Percentiles rank a stretch among this genome's conserved stretches.
These are phyloP conservation scores for Boletus nobilissimus DNA, from an alignment of 1,284 basidiomycete genomes.

Conservation along the genomic window DNA sequence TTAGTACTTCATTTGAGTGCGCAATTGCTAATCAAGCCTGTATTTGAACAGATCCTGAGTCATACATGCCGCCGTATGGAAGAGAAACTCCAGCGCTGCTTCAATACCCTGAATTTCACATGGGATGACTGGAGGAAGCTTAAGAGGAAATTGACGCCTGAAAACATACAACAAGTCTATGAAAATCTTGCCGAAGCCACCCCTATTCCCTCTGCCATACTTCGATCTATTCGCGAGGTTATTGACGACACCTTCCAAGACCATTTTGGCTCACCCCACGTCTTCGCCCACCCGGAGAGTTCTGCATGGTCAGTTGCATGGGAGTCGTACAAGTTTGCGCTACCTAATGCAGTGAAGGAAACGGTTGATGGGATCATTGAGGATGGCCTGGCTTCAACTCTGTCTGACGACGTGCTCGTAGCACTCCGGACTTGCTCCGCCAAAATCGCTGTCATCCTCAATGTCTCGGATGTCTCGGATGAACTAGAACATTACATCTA, in stretches of 20 bases:
- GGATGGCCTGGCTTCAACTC: neutral
- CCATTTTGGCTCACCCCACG: neutral
- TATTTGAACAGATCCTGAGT: neutral
- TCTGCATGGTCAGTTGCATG: neutral
- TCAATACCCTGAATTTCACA: neutral
- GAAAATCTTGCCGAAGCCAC: neutral
- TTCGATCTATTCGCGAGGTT: neutral
- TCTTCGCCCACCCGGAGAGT: neutral
- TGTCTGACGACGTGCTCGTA: neutral
- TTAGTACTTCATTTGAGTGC: neutral
- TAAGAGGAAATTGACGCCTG: neutral
- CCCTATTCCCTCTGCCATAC: constrained; percentile 5
- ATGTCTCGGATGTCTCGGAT: neutral
- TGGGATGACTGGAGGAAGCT: constrained; percentile 13
- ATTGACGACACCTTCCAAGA: constrained; percentile 1
- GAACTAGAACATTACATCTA: neutral
- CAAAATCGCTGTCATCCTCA: constrained; percentile 1
- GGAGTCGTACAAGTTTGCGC: constrained; percentile 3
- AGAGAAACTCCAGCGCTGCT: constrained; percentile 2
- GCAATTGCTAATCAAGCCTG: neutral
- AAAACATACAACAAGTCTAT: neutral
- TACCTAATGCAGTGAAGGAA: constrained; percentile 9
- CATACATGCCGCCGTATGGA: constrained; percentile 3
- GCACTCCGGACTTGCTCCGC: constrained; percentile 1
- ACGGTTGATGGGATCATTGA: neutral